Percentiles rank a stretch among this genome's conserved stretches.
These are phyloP conservation scores for Trichaptum fuscoviolaceum DNA, from an alignment of 768 basidiomycete species.

Conservation along the genomic window DNA sequence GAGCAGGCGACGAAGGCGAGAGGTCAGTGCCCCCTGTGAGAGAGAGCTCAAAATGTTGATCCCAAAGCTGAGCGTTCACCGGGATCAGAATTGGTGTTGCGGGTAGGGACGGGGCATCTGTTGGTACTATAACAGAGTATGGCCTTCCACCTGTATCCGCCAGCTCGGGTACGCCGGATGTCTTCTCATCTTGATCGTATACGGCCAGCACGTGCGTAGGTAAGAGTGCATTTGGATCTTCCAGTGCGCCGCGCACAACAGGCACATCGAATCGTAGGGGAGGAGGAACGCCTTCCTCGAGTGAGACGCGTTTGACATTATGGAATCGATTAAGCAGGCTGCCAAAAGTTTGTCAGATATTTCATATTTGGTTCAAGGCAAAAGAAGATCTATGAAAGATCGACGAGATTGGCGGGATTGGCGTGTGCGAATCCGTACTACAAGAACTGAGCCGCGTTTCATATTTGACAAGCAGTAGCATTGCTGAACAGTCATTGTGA, in stretches of 20 bases:
- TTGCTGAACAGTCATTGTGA: too few species aligned
- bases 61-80: constrained; percentile 2
- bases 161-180: not conserved
- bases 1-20: not conserved
- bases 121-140: not conserved
- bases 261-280: constrained; percentile 2
- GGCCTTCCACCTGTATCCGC: not conserved
- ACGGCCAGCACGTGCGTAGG: constrained; percentile 2
- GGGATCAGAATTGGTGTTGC: constrained; percentile 3
- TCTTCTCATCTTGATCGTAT: not conserved
- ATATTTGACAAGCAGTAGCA: not conserved
- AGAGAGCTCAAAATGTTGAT: not conserved
- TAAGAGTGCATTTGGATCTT: not conserved
- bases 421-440: not conserved
- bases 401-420: not conserved
- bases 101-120: not conserved
- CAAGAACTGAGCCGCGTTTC: not conserved
- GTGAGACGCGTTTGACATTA: constrained; percentile 4
- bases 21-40: not conserved
- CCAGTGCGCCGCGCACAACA: not conserved
- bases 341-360: not conserved
- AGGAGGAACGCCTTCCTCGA: constrained; percentile 3
- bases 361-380: not conserved
- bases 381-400: not conserved
- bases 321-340: not conserved